Evolutionary conservation across 1,284 basidiomycete genomes (phyloP), one percentile per base, ranked within the genome.

Genomic region (Rhodotorula sp.): DNA sequence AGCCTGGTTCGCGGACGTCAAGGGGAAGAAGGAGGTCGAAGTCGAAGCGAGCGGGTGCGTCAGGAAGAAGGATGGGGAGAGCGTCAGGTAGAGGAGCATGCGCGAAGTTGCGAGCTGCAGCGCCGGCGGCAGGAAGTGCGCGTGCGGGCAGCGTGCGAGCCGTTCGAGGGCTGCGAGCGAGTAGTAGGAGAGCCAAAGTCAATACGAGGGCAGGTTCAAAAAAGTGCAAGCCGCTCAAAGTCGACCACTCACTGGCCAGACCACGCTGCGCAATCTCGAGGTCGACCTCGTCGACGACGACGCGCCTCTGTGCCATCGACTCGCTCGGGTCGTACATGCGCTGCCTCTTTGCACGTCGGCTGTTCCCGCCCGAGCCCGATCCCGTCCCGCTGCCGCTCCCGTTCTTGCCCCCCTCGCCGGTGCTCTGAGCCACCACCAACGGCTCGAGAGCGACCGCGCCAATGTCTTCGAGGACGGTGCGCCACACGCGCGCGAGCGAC

Each of bases 101-200:
- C 74, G 74, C 8, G 71, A 62, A 16, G 71, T 75, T 16, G 69
- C 47, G 60, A 75, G 65, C n/a, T 73, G 68, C 18, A 75, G 71
- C 23, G 67, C 61, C 1, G 74, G 67, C 0, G 74, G 74, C 5
- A 75, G 67, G 65, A 73, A 73, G 54, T 64, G 62, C 7, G 69
- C 67, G 43, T 56, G 34, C 5, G 71, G 74, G 28, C 67, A 38
- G 23, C 48, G 64, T 5, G 73, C 67, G 21, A 75, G 69, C 38
- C 69, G 61, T 38, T 73, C 67, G 57, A 75, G 71, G 8, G 71
- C 73, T 75, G 68, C 28, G 8, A 12, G 34, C 16, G 23, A 12
- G 23, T 0, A 21, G 10, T 19, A 12, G 1, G 52, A 45, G n/a
- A 62, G 66, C 38, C 18, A 5, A 21, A n/a, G 14, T 26, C 10